Percentiles rank a stretch among this genome's conserved stretches.
Conservation (phyloP, 345 rosid species). For the Acer yangbiense region DNA sequence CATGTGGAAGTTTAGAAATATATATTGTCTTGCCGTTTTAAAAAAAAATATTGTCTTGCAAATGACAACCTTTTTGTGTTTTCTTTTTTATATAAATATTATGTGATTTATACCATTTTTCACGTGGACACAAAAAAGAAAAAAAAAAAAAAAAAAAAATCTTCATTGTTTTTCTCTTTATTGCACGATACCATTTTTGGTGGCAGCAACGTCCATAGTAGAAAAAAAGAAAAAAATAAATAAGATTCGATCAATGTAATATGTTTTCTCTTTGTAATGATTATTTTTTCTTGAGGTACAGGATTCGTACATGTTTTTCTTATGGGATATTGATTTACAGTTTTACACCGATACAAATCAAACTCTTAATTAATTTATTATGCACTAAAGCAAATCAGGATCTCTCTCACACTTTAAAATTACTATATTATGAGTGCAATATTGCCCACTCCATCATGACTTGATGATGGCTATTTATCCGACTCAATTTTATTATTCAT, state of each 20-base stretch:
- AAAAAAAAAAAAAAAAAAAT: background rate
- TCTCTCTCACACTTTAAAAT: too few species aligned
- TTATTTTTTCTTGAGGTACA: too few species aligned
- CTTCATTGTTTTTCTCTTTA: background rate
- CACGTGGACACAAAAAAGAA: background rate
- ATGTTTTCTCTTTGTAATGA: background rate
- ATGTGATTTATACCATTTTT: background rate
- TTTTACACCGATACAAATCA: too few species aligned
- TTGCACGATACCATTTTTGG: background rate
- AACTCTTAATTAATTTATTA: too few species aligned
- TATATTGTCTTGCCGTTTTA: too few species aligned
- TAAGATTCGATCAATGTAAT: background rate
- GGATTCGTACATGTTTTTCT: too few species aligned
- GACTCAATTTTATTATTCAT: too few species aligned
- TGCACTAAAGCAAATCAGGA: too few species aligned
- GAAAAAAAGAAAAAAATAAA: too few species aligned
- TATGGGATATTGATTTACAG: too few species aligned
- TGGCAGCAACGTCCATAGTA: background rate
- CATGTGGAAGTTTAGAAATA: background rate
- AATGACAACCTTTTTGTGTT: background rate
- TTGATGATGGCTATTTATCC: background rate
- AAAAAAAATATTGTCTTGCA: background rate
- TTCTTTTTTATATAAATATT: background rate
- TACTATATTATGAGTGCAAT: background rate
- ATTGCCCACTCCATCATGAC: background rate